phyloP scores from a whole-genome alignment of 805 yeast species.

The Sporopachydermia quercuum region DNA sequence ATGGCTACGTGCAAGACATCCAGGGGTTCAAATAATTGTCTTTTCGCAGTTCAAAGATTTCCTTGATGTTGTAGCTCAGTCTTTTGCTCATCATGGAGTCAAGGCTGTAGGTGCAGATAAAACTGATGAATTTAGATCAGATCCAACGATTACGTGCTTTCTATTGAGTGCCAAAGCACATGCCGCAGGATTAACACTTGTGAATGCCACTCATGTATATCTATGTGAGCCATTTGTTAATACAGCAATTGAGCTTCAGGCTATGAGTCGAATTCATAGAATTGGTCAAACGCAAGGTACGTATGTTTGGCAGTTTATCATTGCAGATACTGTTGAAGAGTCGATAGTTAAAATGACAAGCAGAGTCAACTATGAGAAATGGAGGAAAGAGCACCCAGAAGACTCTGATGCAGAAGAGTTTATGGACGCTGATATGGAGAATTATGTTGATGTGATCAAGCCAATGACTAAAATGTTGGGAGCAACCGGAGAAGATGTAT shows the following conservation, averaged over 20 bases:
- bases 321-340: conserved; percentile 78
- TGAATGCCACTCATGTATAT: conserved; percentile 86
- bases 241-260: conserved; percentile 78
- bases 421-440: neutral
- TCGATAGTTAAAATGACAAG: conserved; percentile 55
- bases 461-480: neutral
- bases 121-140: conserved; percentile 45
- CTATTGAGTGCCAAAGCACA: conserved; percentile 73
- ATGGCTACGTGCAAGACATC: conserved; percentile 43
- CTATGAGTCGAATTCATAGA: conserved; percentile 81
- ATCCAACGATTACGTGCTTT: conserved; percentile 62
- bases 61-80: conserved; percentile 47
- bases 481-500: neutral
- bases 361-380: neutral
- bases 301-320: conserved; percentile 84
- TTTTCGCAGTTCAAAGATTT: conserved; percentile 86
- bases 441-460: neutral
- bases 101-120: conserved; percentile 39
- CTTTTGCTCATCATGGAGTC: conserved; percentile 46
- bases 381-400: neutral
- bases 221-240: conserved; percentile 87
- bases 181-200: conserved; percentile 78
- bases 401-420: neutral
- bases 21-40: conserved; percentile 61
- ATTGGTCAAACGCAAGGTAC: conserved; percentile 79